phyloP scores from a whole-genome alignment of 2,329 filamentous ascomycete species.

The Mariannaea elegans region DNA sequence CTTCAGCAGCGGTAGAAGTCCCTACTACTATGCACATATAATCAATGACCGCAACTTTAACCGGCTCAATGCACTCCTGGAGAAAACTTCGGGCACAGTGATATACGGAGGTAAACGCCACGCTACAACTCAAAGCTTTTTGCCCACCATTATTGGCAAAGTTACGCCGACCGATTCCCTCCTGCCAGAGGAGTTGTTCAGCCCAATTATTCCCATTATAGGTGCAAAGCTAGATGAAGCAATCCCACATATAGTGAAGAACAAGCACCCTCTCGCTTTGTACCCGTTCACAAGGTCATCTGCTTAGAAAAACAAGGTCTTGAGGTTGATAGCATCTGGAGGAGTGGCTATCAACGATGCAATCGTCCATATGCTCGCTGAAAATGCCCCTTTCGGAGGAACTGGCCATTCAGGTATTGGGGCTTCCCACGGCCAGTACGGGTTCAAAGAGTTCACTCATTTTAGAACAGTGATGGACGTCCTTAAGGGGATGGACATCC shows the following conservation, averaged over 20 bases:
- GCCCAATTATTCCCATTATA: constrained; percentile 53
- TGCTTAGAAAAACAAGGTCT: background rate
- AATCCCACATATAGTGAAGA: constrained; percentile 39
- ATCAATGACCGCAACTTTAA: constrained; percentile 54
- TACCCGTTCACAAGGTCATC: background rate
- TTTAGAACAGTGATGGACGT: constrained; percentile 30
- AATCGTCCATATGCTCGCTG: constrained; percentile 2
- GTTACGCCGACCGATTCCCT: constrained; percentile 34
- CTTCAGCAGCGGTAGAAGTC: constrained; percentile 7
- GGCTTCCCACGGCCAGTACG: constrained; percentile 52
- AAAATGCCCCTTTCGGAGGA: constrained; percentile 54
- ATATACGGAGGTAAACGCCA: constrained; percentile 47
- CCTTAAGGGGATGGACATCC: constrained; percentile 24
- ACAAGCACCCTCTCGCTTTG: constrained; percentile 44
- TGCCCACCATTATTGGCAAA: constrained; percentile 50
- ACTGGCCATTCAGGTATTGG: constrained; percentile 55
- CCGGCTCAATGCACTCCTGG: constrained; percentile 48
- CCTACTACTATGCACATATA: constrained; percentile 46
- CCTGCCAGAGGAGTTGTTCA: constrained; percentile 41
- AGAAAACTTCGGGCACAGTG: constrained; percentile 47
- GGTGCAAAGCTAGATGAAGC: constrained; percentile 43
- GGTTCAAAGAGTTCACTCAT: constrained; percentile 48
- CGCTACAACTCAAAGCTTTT: constrained; percentile 42
- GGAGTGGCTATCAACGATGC: background rate
- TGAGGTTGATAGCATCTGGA: background rate